phyloP scores from a whole-genome alignment of 2,329 filamentous ascomycete genomes.

The Podosphaera xanthii region DNA sequence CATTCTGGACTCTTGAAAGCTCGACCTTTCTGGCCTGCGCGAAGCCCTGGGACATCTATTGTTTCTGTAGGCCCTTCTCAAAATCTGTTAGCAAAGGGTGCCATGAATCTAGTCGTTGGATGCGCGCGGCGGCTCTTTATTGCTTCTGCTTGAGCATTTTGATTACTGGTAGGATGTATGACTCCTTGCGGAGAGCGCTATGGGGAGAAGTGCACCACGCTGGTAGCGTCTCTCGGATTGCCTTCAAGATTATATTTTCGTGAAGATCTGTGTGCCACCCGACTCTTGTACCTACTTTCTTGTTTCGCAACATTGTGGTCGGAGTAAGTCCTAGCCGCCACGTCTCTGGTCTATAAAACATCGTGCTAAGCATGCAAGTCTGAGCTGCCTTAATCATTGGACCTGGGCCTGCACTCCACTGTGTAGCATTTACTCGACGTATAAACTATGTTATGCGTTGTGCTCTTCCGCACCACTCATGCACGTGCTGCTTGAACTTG shows the following conservation, averaged over 20 bases:
- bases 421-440: background rate
- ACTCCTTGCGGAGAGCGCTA: background rate
- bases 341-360: background rate
- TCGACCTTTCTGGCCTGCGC: background rate
- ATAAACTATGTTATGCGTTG: background rate
- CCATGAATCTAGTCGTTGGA: background rate
- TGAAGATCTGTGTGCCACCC: background rate
- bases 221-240: background rate
- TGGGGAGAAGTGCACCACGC: background rate
- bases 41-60: background rate
- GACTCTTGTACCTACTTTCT: background rate
- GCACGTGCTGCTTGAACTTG: background rate
- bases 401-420: background rate
- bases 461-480: background rate
- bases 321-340: background rate
- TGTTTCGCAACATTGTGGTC: background rate
- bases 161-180: background rate
- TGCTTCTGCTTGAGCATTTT: background rate
- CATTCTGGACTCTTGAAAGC: background rate
- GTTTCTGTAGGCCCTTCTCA: background rate
- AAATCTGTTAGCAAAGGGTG: background rate
- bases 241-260: background rate
- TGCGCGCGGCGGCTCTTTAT: background rate
- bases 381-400: background rate
- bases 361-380: background rate